These are phyloP conservation scores for Botrytis galanthina DNA, from an alignment of 2,329 filamentous ascomycete genomes.

Conservation along the genomic window DNA sequence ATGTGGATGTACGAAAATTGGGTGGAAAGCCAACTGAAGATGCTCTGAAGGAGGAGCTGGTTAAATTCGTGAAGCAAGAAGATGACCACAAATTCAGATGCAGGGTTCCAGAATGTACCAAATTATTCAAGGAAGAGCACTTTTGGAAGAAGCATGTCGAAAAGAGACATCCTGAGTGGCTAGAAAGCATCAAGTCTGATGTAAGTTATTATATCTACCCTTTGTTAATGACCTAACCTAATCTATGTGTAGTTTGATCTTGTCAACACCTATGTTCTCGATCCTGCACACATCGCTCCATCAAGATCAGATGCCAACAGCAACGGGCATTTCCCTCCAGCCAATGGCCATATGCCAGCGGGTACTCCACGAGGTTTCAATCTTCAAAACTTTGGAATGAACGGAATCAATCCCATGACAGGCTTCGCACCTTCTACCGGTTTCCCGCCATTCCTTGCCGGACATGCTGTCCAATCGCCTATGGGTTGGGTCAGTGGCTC, in stretches of 20 bases:
- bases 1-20: constrained; percentile 82
- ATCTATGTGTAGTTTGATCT: constrained; percentile 66
- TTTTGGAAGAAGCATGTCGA: constrained; percentile 99
- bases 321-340: constrained; percentile 89
- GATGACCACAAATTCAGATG: constrained; percentile 96
- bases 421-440: constrained; percentile 51
- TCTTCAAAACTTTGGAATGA: constrained; percentile 67
- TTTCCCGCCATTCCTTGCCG: constrained; percentile 56
- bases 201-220: constrained; percentile 54
- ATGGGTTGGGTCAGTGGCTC: constrained; percentile 49
- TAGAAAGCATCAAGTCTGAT: constrained; percentile 75
- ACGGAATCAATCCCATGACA: constrained; percentile 56
- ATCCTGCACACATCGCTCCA: constrained; percentile 91
- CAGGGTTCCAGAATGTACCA: constrained; percentile 92
- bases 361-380: constrained; percentile 94
- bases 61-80: constrained; percentile 91
- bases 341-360: constrained; percentile 69
- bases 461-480: constrained; percentile 41
- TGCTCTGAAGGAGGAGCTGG: constrained; percentile 79
- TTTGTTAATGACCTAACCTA: constrained; percentile 34
- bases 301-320: constrained; percentile 91
- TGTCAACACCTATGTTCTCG: constrained; percentile 90
- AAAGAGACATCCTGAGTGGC: constrained; percentile 90
- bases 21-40: constrained; percentile 86
- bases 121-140: constrained; percentile 93